phyloP scores from a whole-genome alignment of 768 basidiomycete species.

The Boletales sp. region DNA sequence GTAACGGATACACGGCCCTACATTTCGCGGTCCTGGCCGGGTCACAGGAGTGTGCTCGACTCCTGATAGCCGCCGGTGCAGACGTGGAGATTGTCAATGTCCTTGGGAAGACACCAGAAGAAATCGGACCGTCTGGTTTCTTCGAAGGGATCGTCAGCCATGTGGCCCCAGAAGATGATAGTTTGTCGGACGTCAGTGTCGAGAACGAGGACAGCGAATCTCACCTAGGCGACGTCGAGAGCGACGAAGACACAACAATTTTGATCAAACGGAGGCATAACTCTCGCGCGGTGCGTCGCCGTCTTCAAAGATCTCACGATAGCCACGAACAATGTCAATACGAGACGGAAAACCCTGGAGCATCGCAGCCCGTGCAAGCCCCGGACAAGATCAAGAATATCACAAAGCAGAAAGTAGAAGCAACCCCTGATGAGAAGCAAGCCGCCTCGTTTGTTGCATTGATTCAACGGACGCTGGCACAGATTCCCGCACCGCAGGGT shows the following conservation, averaged over 20 bases:
- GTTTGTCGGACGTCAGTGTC: constrained; percentile 15
- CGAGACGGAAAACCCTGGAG: not conserved
- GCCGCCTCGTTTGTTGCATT: constrained; percentile 59
- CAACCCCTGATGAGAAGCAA: constrained; percentile 33
- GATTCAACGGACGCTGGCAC: constrained; percentile 70
- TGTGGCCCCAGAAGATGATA: constrained; percentile 16
- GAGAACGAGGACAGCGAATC: constrained; percentile 53
- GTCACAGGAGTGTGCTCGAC: constrained; percentile 57
- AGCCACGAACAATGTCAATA: constrained; percentile 9
- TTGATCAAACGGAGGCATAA: constrained; percentile 28
- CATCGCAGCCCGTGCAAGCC: not conserved
- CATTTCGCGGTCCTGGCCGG: constrained; percentile 77
- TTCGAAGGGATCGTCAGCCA: constrained; percentile 38
- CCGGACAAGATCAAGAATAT: constrained; percentile 13
- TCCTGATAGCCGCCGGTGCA: constrained; percentile 79
- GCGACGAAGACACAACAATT: constrained; percentile 49
- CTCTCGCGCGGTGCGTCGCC: constrained; percentile 34
- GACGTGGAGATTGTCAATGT: constrained; percentile 72
- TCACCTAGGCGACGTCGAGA: constrained; percentile 67
- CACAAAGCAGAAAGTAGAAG: constrained; percentile 16
- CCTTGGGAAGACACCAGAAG: constrained; percentile 65
- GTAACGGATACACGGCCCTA: constrained; percentile 86
- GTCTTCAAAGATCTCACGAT: constrained; percentile 13
- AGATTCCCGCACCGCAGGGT: constrained; percentile 54
- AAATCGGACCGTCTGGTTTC: constrained; percentile 47